These are phyloP conservation scores for Colletotrichum theobromicola DNA, from an alignment of 2,329 filamentous ascomycete species.

Conservation along the genomic window DNA sequence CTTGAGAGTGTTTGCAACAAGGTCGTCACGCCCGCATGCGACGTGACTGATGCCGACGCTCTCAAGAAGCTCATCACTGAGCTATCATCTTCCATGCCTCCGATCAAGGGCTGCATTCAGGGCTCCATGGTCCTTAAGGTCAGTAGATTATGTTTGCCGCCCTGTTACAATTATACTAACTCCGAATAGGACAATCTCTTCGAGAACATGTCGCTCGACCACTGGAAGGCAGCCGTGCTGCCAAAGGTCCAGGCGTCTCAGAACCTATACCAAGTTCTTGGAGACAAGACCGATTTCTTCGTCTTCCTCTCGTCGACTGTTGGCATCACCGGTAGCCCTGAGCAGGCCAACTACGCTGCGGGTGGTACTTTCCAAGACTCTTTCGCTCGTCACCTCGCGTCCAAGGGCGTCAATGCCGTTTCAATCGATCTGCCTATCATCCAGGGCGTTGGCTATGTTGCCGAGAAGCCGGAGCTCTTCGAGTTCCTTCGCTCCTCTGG, in stretches of 20 bases:
- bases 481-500: slow-evolving; percentile 24
- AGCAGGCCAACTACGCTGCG: slow-evolving; percentile 50
- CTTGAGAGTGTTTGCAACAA: slow-evolving; percentile 7
- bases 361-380: slow-evolving; percentile 48
- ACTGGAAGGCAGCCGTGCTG: slow-evolving; percentile 20
- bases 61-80: background rate
- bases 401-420: slow-evolving; percentile 45
- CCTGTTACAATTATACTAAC: background rate
- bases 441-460: slow-evolving; percentile 54
- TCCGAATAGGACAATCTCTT: slow-evolving; percentile 15
- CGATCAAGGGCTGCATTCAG: slow-evolving; percentile 18
- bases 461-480: slow-evolving; percentile 43
- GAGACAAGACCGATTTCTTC: slow-evolving; percentile 36
- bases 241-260: slow-evolving; percentile 39
- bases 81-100: background rate
- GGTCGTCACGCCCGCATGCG: slow-evolving; percentile 20
- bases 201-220: slow-evolving; percentile 18
- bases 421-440: slow-evolving; percentile 60
- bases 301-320: slow-evolving; percentile 36
- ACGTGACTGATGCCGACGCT: slow-evolving; percentile 16
- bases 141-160: background rate
- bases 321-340: slow-evolving; percentile 29
- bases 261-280: slow-evolving; percentile 35
- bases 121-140: slow-evolving; percentile 27
- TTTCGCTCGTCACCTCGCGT: slow-evolving; percentile 43